Base-by-base conservation (phyloP, 2,329 filamentous ascomycete species). In the Torrubiella hemipterigena region DNA sequence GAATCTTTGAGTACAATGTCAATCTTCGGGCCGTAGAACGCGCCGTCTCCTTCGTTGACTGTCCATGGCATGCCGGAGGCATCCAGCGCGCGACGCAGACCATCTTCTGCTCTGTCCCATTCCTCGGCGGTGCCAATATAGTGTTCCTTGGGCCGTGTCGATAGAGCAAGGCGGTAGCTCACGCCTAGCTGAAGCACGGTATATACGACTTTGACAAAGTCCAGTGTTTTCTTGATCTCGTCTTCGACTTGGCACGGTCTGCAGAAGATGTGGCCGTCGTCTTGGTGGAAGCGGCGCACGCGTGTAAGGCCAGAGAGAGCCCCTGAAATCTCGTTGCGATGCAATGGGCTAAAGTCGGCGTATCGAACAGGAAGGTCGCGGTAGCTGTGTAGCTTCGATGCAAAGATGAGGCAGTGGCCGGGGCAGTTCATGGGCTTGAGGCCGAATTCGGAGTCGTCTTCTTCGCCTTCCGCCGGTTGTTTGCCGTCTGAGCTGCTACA, bases 371-470 rank as follows among this genome's bases (percentile, higher is more conserved):
- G 85, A 13, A 93, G 61, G 41, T 93, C 81, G 40, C 79, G 72
- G 55, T 89, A 89, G 43, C 78, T 85, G 38, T 77, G 74, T 35
- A 69, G 67, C 41, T 78, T 71, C 28, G 78, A 78, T 37, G 72
- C 77, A 51, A 93, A 93, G 38, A 93, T 71, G 40, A 93, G 63
- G 50, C 84, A 93, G 54, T 93, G 85, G 4, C 84, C 85, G 0
- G 85, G 85, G 50, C 85, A 93, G 50, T 93, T 93, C 85, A 93
- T 93, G 11, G 85, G 85, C 55, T 93, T 93, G 43, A 93, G 60
- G 13, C 82, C 83, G 54, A 83, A 93, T 39, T 82, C 79, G 40
- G 78, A 75, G 38, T 73, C 67, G 36, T 70, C 68, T 38, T 81
- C 73, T 38, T 77, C 71, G 14, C 50, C 49, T 1, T 44, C 35